These are phyloP conservation scores for Fusarium hostae DNA, from an alignment of 2,329 filamentous ascomycete genomes.

Conservation along the genomic window DNA sequence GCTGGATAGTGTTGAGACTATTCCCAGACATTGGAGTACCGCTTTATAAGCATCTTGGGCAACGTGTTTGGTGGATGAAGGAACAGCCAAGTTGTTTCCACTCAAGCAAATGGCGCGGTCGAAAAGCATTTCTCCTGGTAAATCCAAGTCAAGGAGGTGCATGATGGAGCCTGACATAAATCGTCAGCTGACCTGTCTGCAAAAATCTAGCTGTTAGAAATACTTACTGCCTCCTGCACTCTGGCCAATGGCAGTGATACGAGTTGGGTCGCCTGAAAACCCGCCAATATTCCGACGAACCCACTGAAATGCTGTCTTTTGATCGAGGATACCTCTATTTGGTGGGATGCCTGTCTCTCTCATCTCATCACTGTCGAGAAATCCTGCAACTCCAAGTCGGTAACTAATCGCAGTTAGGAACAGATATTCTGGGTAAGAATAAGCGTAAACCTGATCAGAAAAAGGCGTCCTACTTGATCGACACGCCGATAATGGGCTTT, in stretches of 20 bases:
- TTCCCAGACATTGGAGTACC: background rate
- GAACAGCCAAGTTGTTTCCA: slow-evolving; percentile 1
- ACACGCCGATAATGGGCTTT: background rate
- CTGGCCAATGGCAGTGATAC: background rate
- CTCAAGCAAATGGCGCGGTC: background rate
- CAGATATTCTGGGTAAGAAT: no score
- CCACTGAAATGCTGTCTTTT: background rate
- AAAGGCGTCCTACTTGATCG: background rate
- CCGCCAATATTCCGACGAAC: background rate
- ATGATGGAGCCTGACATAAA: background rate
- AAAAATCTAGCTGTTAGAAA: background rate
- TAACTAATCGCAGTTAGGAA: no score
- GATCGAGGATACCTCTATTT: background rate
- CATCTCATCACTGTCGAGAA: background rate
- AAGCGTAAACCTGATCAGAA: accelerated
- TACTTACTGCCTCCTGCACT: slow-evolving; percentile 1
- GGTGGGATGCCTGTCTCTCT: background rate
- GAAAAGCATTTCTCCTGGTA: background rate
- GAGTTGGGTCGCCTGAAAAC: background rate
- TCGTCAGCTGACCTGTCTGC: background rate
- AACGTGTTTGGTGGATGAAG: accelerated
- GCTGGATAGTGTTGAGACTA: background rate
- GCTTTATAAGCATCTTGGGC: background rate
- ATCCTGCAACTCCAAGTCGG: background rate
- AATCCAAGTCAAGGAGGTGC: background rate